Evolutionary conservation across 2,329 filamentous ascomycete species (phyloP).

Genomic region (Aspergillus ruber): DNA sequence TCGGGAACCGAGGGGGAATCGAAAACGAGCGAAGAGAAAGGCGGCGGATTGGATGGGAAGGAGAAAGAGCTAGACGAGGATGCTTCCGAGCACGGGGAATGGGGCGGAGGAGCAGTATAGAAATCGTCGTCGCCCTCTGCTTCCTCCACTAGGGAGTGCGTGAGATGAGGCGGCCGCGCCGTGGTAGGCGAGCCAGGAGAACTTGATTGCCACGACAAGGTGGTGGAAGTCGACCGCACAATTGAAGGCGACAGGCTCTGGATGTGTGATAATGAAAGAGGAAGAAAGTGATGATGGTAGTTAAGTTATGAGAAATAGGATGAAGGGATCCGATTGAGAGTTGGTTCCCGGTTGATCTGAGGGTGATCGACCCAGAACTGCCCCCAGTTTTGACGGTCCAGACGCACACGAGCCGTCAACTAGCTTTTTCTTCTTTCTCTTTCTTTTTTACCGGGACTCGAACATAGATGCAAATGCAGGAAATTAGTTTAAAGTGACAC

Average conservation of each 20-base stretch:
- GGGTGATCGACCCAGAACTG: background rate
- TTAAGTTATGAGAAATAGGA: background rate
- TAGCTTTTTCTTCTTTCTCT: too few relatives aligned
- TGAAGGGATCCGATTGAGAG: background rate
- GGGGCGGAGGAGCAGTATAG: conserved; percentile 34
- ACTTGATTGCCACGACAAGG: conserved; percentile 28
- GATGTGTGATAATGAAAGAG: background rate
- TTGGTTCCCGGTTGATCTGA: conserved; percentile 1
- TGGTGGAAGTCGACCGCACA: conserved; percentile 13
- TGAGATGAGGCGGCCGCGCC: conserved; percentile 36
- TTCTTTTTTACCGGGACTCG: background rate
- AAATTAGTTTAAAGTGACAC: background rate
- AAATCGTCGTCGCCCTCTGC: conserved; percentile 31
- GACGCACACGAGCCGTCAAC: background rate
- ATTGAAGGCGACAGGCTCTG: background rate
- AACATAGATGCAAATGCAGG: background rate
- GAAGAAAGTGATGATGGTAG: background rate
- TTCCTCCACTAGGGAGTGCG: conserved; percentile 35
- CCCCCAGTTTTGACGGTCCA: background rate
- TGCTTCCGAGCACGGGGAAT: conserved; percentile 32
- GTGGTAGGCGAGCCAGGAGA: conserved; percentile 35
- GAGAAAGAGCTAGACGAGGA: conserved; percentile 48
- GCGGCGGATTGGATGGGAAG: conserved; percentile 52
- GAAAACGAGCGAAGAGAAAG: conserved; percentile 60
- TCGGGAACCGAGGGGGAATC: conserved; percentile 32